Percentiles rank a stretch among this genome's conserved stretches.
Evolutionary conservation across 1,284 basidiomycete species (phyloP).

Genomic region (Sporisorium scitamineum): DNA sequence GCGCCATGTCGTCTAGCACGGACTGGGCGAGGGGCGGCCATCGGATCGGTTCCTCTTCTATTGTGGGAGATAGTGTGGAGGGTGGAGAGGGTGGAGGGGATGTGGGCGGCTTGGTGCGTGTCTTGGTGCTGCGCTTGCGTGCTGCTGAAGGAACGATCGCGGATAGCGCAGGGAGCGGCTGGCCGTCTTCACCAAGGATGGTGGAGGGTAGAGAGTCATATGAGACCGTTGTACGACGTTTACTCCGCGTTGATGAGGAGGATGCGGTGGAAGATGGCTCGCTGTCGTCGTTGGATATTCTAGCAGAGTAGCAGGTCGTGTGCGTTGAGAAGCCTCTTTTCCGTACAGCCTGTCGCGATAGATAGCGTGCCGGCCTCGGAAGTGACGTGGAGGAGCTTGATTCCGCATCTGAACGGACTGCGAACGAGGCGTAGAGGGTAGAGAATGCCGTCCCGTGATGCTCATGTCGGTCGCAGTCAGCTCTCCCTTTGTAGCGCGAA

Average conservation of each 20-base stretch:
- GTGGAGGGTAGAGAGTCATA: conserved; percentile 27
- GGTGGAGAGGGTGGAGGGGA: not conserved
- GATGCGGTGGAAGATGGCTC: not conserved
- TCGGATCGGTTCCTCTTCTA: conserved; percentile 1
- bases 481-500: too few species aligned
- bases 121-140: conserved; percentile 11
- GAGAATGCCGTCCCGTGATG: not conserved
- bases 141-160: conserved; percentile 2
- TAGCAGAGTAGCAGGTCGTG: not conserved
- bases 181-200: conserved; percentile 15
- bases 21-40: conserved; percentile 65
- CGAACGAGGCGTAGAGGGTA: not conserved
- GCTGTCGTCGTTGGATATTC: not conserved
- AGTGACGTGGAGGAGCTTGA: not conserved
- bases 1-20: conserved; percentile 59
- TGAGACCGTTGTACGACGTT: conserved; percentile 25
- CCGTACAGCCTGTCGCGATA: not conserved
- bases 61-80: not conserved
- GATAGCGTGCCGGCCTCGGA: not conserved
- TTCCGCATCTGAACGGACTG: not conserved
- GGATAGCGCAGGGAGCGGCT: conserved; percentile 17
- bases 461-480: too few species aligned
- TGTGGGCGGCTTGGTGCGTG: not conserved
- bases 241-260: not conserved
- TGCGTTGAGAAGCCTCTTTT: not conserved